These are phyloP conservation scores for Polytrichum formosum DNA, from an alignment of 225 moss, liverwort and hornwort genomes.

Conservation along the genomic window DNA sequence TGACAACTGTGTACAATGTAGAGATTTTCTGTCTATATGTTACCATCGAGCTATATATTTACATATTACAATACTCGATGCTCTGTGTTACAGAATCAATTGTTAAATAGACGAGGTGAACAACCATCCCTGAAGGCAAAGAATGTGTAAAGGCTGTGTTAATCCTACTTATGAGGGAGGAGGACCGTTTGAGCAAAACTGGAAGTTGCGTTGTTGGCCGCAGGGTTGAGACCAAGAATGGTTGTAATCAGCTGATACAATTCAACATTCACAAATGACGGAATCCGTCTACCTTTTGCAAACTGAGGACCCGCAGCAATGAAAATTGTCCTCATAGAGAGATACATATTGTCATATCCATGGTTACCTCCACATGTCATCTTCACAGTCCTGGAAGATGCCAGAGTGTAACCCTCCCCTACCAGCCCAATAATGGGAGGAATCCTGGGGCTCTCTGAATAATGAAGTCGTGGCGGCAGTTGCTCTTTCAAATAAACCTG, in stretches of 20 bases:
- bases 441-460: constrained; percentile 62
- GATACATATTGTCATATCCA: constrained; percentile 78
- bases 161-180: constrained; percentile 35
- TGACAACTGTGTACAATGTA: too few relatives aligned
- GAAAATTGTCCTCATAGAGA: constrained; percentile 88
- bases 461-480: constrained; percentile 68
- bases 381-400: constrained; percentile 25
- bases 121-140: constrained; percentile 13
- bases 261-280: constrained; percentile 75
- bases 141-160: constrained; percentile 11
- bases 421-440: constrained; percentile 83
- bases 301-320: constrained; percentile 80
- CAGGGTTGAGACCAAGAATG: constrained; percentile 49
- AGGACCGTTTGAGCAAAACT: constrained; percentile 37
- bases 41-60: too few relatives aligned
- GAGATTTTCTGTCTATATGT: too few relatives aligned
- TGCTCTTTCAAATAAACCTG: constrained; percentile 90
- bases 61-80: too few relatives aligned
- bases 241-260: constrained; percentile 48
- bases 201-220: constrained; percentile 45
- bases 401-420: constrained; percentile 73
- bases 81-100: too few relatives aligned
- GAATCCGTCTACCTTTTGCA: constrained; percentile 53
- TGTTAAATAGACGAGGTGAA: too few relatives aligned
- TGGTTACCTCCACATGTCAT: constrained; percentile 74